Percentiles rank a stretch among this genome's conserved stretches.
Evolutionary conservation across 495 filamentous ascomycete species (phyloP).

Genomic region (Penicillium subrubescens): DNA sequence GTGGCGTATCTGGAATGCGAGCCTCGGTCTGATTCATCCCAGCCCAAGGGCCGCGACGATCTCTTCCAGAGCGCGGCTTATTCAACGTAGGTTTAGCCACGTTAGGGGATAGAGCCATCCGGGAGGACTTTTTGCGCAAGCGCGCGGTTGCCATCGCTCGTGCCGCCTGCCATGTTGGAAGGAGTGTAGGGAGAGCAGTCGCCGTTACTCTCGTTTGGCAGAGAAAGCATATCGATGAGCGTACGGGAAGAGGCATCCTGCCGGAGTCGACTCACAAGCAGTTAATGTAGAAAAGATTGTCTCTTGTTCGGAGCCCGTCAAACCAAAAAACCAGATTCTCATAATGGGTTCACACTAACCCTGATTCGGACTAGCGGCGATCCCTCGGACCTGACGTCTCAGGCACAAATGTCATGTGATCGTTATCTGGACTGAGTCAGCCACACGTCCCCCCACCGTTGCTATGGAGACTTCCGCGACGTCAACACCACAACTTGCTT

Average conservation of each 20-base stretch:
- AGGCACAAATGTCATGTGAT: slow-evolving; percentile 27
- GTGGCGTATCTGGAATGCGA: slow-evolving; percentile 51
- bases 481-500: slow-evolving; percentile 38
- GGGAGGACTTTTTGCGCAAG: slow-evolving; percentile 56
- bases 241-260: slow-evolving; percentile 40
- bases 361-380: slow-evolving; percentile 31
- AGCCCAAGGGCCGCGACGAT: slow-evolving; percentile 65
- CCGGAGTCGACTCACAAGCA: slow-evolving; percentile 19
- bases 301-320: background rate
- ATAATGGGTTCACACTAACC: slow-evolving; percentile 28
- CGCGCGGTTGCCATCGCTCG: slow-evolving; percentile 45
- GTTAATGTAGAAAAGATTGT: background rate
- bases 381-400: slow-evolving; percentile 24
- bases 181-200: slow-evolving; percentile 13
- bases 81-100: slow-evolving; percentile 60
- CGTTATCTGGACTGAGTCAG: slow-evolving; percentile 16
- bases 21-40: slow-evolving; percentile 77
- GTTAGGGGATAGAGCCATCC: slow-evolving; percentile 77
- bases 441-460: slow-evolving; percentile 26
- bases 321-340: slow-evolving; percentile 29
- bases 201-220: slow-evolving; percentile 39
- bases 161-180: slow-evolving; percentile 36
- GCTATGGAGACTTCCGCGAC: slow-evolving; percentile 41
- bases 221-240: slow-evolving; percentile 39
- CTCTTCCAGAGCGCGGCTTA: slow-evolving; percentile 33